A percentile compares a stretch with the other conserved stretches of the same genome.
Evolutionary conservation across 306 rosid genomes (phyloP).

Genomic region (Gillenia trifoliata): DNA sequence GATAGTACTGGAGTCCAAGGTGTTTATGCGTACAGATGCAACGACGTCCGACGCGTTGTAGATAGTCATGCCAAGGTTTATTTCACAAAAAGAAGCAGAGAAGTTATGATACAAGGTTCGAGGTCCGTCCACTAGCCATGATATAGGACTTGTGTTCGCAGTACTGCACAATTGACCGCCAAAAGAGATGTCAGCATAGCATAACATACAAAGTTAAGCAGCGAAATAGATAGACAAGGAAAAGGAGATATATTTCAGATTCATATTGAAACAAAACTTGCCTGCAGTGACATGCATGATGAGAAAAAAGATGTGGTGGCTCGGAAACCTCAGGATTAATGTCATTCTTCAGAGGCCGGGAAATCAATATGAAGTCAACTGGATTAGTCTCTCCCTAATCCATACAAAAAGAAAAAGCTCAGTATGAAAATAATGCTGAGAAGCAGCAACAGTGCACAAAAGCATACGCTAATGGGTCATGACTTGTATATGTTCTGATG

Average conservation of each 20-base stretch:
- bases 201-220: neutral
- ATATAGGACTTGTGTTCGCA: constrained; percentile 70
- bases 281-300: constrained; percentile 90
- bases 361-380: constrained; percentile 81
- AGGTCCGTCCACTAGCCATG: constrained; percentile 87
- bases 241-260: no score
- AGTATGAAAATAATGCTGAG: constrained; percentile 7
- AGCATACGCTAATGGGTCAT: neutral
- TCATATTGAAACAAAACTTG: constrained; percentile 28
- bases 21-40: constrained; percentile 55
- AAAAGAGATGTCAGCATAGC: neutral
- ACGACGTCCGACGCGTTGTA: constrained; percentile 55
- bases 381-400: constrained; percentile 52
- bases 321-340: constrained; percentile 37
- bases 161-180: constrained; percentile 34
- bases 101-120: constrained; percentile 66
- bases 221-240: no score
- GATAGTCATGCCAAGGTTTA: constrained; percentile 66
- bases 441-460: neutral
- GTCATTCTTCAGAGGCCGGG: constrained; percentile 41
- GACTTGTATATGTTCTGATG: neutral
- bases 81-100: constrained; percentile 61
- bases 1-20: constrained; percentile 34
- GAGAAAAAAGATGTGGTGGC: constrained; percentile 57
- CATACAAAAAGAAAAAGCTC: constrained; percentile 23